A percentile compares a stretch with the other conserved stretches of the same genome.
Evolutionary conservation across 305 asterid genomes (phyloP).

Genomic region (Coffea humblotiana): DNA sequence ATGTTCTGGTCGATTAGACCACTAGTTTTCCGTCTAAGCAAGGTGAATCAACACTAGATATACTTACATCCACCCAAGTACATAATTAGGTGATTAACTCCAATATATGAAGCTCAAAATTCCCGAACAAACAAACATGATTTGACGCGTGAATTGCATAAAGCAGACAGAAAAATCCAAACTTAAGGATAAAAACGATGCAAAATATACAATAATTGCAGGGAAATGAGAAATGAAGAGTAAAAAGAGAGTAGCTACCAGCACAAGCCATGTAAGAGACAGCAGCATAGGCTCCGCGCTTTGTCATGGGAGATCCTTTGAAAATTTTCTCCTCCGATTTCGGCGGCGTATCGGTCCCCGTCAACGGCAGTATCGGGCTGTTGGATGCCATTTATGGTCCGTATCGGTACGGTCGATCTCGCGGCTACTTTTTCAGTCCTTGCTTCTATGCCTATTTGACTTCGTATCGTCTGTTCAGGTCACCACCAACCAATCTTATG

Average conservation of each 20-base stretch:
- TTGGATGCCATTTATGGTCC: conserved; percentile 24
- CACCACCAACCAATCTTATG: too few species aligned
- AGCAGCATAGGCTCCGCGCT: conserved; percentile 89
- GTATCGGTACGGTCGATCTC: too few species aligned
- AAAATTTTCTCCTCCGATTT: conserved; percentile 71
- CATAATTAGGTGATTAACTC: neutral
- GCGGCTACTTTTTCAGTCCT: too few species aligned
- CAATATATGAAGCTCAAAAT: neutral
- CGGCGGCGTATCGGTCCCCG: conserved; percentile 48
- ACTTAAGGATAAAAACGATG: neutral
- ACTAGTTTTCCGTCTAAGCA: too few species aligned
- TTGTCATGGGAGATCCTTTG: conserved; percentile 86
- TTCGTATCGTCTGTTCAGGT: too few species aligned
- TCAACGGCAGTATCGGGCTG: conserved; percentile 53
- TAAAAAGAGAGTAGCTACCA: conserved; percentile 34
- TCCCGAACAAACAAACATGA: neutral
- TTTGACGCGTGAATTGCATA: neutral
- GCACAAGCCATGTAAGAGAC: conserved; percentile 85
- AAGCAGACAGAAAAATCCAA: neutral
- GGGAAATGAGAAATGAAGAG: neutral
- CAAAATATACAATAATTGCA: neutral
- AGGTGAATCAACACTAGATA: neutral
- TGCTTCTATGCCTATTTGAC: too few species aligned
- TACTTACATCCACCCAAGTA: too few species aligned
- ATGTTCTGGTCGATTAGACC: too few species aligned